Base-by-base conservation (phyloP, 78 protist genomes). In the Dictyostelium brefeldianum region DNA sequence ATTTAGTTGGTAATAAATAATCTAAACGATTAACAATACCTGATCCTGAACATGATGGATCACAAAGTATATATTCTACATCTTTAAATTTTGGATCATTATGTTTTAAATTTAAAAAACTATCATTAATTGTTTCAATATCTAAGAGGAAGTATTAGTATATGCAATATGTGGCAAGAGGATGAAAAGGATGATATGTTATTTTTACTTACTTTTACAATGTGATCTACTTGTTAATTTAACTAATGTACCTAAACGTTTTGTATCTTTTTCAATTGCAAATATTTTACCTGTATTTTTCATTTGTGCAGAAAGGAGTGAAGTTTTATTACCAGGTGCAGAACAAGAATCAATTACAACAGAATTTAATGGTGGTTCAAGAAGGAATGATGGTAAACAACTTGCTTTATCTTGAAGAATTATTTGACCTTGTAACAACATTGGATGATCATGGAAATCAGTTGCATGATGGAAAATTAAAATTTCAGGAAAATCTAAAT, bases 401-500 rank as follows among this genome's bases (percentile, higher is more conserved):
- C 90, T 81, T 65, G 95, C 95, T 46, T 91, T 91, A 69, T 91
- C 95, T 69, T 91, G 95, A 20, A 91, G 53, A n/a, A 91, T 91
- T 54, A 81, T 83, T 22, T 83, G 50, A 81, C 95, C 95, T 8
- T 27, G n/a, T 15, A 22, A n/a, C 2, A 91, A 22, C 29, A 80
- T 25, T 47, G 62, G 51, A 27, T 91, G 89, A 57, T 91, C 95
- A 69, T 91, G 95, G 7, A 91, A 51, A 56, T 91, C 95, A 1
- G 74, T 53, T 1, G n/a, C 20, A 15, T 67, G 43, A n/a, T 85
- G 29, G 48, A 91, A 81, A 2, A 91, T 27, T 15, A 91, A 25
- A n/a, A 91, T 82, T 64, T 80, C 83, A 15, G 36, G 51, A 25
- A 91, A 83, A 50, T 91, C 92, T 20, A 41, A 29, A 67, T 91